Evolutionary conservation across 2,329 filamentous ascomycete genomes (phyloP), one percentile per base, ranked within the genome.

Genomic region (Pyrenophora teres): DNA sequence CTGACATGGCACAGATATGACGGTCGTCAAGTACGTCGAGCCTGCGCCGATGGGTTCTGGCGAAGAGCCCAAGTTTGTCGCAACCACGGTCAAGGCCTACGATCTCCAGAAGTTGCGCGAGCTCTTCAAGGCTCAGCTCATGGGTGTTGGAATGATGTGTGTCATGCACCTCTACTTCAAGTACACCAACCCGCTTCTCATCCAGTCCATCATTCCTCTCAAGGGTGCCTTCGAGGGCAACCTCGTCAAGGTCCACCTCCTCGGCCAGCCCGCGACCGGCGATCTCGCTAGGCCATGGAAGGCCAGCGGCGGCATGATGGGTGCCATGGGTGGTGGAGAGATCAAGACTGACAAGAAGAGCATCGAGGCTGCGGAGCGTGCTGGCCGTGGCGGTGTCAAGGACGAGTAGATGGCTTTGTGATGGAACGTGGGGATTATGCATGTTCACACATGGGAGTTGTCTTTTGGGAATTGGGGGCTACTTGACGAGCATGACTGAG

Each of bases 81-180:
- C 93, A 51, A 99, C 94, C 58, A 99, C 94, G 58, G 84, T 97
- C 75, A 89, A 95, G 80, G 92, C 92, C 71, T 99, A 99, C 83
- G 94, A 99, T 77, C 82, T 86, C 69, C 80, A 83, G 67, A 93
- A 97, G 81, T 83, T 97, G 73, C 89, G 89, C 78, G 81, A 84
- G 60, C 83, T 91, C 62, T 90, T 93, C 83, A 94, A 94, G 77
- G 84, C 87, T 60, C 93, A 97, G 80, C 79, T 95, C 69, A 97
- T 96, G 90, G 94, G 94, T 54, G 82, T 99, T 52, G 92, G 84
- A 76, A 99, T 99, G 92, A 97, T 99, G 93, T 86, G 78, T 57
- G 90, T 97, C 72, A 97, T 99, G 93, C 94, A 99, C 81, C 64
- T 99, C 57, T 99, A 97, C 87, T 89, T 99, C 83, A 92, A 97